Base-by-base conservation (phyloP, 2,329 filamentous ascomycete species). In the Colletotrichum eremochloae region DNA sequence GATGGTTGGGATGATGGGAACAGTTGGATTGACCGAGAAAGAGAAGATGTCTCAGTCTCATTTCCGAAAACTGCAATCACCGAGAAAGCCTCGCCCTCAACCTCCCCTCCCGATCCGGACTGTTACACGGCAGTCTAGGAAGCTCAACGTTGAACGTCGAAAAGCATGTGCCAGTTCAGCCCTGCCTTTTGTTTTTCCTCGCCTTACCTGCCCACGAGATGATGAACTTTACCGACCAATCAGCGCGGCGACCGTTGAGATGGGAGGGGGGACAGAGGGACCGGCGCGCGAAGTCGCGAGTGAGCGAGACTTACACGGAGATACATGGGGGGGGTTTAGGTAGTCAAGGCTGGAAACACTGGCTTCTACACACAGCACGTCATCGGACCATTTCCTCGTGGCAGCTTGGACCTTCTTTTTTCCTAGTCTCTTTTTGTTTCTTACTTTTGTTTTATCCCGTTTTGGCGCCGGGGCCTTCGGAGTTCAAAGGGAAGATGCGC, bases 271-370 rank as follows among this genome's bases (percentile, higher is more conserved):
- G 29, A 2, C 42, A 18, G 42, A 8, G 9, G 20, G 29, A 2
- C 42, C 12, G 42, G 12, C 12, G 44, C 57, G 48, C 67, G 56
- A 67, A 67, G 46, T 20, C 50, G 68, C 64, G 64, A 68, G 50
- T 12, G 29, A 14, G 44, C 7, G 44, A 46, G 20, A 20, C 9
- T 48, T 12, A 9, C 4, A 48, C 46, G 2, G 20, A 12, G 46
- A 24, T 48, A 24, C 46, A n/a, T 24, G 24, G 24, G 24, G 24
- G 24, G 24, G 24, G 24, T 24, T 24, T n/a, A 24, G 46, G 20
- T n/a, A 46, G 8, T n/a, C 46, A n/a, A 33, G 18, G 15, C 50
- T 24, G 11, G 50, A 8, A 8, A 52, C 20, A 9, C 33, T 50
- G 24, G 40, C 48, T 7, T 52, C 24, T 24, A 18, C 36, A 52